Evolutionary conservation across 345 rosid genomes (phyloP).

Genomic region (Combretum micranthum): DNA sequence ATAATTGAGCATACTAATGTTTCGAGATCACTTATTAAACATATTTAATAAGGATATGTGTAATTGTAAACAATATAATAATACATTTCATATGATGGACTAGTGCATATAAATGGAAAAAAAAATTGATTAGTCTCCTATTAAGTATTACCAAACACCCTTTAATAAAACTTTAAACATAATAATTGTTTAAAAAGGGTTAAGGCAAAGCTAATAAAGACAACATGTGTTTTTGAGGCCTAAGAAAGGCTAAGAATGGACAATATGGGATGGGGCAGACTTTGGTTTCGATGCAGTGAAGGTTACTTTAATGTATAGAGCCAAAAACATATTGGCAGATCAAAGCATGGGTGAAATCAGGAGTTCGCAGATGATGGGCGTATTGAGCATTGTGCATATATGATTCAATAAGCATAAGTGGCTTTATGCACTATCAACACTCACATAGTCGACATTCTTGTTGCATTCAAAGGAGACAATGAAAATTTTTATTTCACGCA

Average conservation of each 20-base stretch:
- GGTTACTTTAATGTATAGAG: background rate
- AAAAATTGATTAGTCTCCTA: background rate
- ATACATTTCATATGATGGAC: too few relatives aligned
- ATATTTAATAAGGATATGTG: too few relatives aligned
- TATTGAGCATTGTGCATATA: slow-evolving; percentile 8
- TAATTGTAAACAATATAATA: too few relatives aligned
- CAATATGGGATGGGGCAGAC: slow-evolving; percentile 9
- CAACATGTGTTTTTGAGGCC: slow-evolving; percentile 3
- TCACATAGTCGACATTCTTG: too few relatives aligned
- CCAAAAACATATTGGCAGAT: background rate
- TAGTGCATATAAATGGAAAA: too few relatives aligned
- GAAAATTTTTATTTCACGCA: too few relatives aligned
- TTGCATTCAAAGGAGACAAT: too few relatives aligned
- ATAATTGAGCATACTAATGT: too few relatives aligned
- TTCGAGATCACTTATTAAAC: too few relatives aligned
- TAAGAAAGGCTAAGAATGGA: slow-evolving; percentile 4
- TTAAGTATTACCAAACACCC: background rate
- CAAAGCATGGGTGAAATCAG: slow-evolving; percentile 10
- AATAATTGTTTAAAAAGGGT: background rate
- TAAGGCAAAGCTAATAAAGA: background rate
- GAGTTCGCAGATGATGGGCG: background rate
- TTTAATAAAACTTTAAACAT: background rate
- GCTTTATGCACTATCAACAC: background rate
- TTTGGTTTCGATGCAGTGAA: slow-evolving; percentile 3
- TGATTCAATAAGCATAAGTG: background rate